Evolutionary conservation across 2,329 filamentous ascomycete genomes (phyloP).

Genomic region (Ploettnerulaceae sp.): DNA sequence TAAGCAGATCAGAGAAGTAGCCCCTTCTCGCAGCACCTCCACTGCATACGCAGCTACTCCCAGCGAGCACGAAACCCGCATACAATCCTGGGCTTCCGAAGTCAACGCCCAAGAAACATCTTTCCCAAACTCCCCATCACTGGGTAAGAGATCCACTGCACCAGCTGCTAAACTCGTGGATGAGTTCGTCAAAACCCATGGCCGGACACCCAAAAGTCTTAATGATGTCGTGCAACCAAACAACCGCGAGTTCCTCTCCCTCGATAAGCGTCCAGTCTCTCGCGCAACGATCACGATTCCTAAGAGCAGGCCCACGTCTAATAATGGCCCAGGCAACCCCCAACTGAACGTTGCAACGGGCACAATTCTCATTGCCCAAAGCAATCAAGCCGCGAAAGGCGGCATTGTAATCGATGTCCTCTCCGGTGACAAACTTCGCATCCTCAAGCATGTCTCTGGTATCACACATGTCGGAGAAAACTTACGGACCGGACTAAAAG

Average conservation of each 20-base stretch:
- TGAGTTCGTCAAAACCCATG: slow-evolving; percentile 15
- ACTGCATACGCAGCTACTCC: slow-evolving; percentile 8
- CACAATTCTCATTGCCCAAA: slow-evolving; percentile 14
- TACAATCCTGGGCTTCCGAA: slow-evolving; percentile 20
- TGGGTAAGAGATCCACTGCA: background rate
- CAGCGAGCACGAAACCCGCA: slow-evolving; percentile 14
- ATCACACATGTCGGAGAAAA: slow-evolving; percentile 21
- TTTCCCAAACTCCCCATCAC: background rate
- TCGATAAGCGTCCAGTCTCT: slow-evolving; percentile 6
- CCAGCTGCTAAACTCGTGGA: slow-evolving; percentile 7
- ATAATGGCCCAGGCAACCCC: background rate
- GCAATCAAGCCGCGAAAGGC: background rate
- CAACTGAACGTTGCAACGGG: slow-evolving; percentile 11
- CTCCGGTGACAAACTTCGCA: slow-evolving; percentile 21
- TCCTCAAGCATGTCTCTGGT: slow-evolving; percentile 23
- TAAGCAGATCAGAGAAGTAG: background rate
- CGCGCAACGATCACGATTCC: background rate
- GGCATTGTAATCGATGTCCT: slow-evolving; percentile 13
- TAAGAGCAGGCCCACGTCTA: background rate
- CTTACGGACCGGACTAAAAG: slow-evolving; percentile 9
- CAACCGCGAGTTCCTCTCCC: slow-evolving; percentile 14
- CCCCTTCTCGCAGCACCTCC: slow-evolving; percentile 1
- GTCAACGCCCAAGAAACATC: slow-evolving; percentile 10
- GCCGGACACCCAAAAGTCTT: slow-evolving; percentile 6
- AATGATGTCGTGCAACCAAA: slow-evolving; percentile 26